A percentile compares a stretch with the other conserved stretches of the same genome.
Conservation (phyloP, 1,284 basidiomycete genomes). For the Malassezia furfur region DNA sequence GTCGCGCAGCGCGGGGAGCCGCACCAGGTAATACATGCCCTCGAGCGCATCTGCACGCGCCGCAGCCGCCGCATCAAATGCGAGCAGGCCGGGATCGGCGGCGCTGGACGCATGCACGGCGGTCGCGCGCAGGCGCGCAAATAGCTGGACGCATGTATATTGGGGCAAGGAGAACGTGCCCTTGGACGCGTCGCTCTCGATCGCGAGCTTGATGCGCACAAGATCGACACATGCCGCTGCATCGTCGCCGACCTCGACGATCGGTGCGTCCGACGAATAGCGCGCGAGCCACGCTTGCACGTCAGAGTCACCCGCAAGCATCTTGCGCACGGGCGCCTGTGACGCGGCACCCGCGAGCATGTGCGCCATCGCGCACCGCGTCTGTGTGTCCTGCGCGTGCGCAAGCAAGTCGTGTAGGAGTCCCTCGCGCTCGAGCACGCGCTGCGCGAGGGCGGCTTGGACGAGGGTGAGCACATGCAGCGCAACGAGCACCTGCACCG, state of each 20-base stretch:
- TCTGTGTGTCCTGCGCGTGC: neutral
- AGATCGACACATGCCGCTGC: conserved; percentile 1
- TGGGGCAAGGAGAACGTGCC: conserved; percentile 6
- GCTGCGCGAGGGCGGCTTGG: neutral
- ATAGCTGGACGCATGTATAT: neutral
- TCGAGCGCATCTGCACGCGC: conserved; percentile 27
- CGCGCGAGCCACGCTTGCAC: neutral
- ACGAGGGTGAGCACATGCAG: conserved; percentile 4
- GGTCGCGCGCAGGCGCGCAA: neutral
- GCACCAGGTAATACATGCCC: conserved; percentile 30
- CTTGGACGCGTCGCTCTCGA: neutral
- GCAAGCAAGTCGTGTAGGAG: neutral
- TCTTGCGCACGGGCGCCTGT: neutral
- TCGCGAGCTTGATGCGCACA: conserved; percentile 15
- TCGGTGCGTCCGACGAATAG: neutral
- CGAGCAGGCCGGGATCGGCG: neutral
- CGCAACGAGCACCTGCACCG: neutral
- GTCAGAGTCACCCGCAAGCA: neutral
- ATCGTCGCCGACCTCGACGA: neutral
- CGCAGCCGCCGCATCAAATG: conserved; percentile 1
- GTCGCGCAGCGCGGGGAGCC: conserved; percentile 21
- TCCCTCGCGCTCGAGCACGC: neutral
- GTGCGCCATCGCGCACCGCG: conserved; percentile 5
- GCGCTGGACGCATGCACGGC: neutral
- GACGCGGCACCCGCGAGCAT: neutral